Evolutionary conservation across 2,329 filamentous ascomycete genomes (phyloP), one percentile per base, ranked within the genome.

Genomic region (Cordyceps farinosa): DNA sequence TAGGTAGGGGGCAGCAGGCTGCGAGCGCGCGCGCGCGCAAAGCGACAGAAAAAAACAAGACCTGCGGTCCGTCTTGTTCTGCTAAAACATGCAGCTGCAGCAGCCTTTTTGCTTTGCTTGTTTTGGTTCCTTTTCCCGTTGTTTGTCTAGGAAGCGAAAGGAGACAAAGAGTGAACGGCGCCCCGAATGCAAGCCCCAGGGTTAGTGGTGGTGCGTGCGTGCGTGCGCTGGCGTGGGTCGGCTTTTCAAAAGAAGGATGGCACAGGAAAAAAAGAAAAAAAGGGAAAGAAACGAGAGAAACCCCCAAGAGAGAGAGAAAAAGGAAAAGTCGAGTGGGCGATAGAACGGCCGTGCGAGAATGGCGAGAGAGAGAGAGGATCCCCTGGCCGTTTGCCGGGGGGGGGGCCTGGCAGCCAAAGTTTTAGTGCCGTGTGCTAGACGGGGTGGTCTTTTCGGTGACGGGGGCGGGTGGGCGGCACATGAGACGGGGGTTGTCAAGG

Each of bases 331-430:
- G 50, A 52, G 50, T 38, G 50, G 32, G 34, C 30, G 29, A 42
- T 38, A 47, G 47, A 57, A 57, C 42, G 38, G 29, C 54, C 42
- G 38, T 57, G 42, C 54, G 36, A 57, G 32, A 57, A 36, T 57
- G 40, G 54, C 32, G 32, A 5, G 13, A 34, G 50, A n/a, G 36
- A 34, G 51, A 40, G 51, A 54, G 32, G 52, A 42, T 42, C 52
- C 22, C 22, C 52, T 55, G 9, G 52, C 44, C 52, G 36, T 55
- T 38, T 53, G 30, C 22, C 22, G 22, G 22, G 32, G 30, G 32
- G 38, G 38, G 38, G 38, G 15, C 38, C 38, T 48, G 45, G 42
- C n/a, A 30, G 34, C 17, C n/a, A 45, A 22, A 1, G 17, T 3
- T 3, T 36, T 36, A 32, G 50, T 52, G 50, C 50, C 45, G 45